Evolutionary conservation across 176 grass and related monocot species (phyloP), one percentile per base, ranked within the genome.

Genomic region (Musa troglodytarum): DNA sequence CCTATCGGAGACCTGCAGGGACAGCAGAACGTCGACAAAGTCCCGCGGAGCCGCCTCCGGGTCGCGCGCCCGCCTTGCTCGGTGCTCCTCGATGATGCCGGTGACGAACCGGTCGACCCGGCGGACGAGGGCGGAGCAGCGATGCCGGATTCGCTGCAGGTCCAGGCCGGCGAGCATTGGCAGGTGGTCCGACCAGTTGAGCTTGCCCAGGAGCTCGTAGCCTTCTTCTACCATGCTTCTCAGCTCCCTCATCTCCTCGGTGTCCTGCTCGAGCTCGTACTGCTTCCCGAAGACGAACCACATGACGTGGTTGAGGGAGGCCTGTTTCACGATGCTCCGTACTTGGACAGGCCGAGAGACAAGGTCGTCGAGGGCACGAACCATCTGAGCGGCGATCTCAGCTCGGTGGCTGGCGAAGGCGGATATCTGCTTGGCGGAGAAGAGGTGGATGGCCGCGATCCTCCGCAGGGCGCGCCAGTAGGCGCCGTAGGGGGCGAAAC

Each of bases 121-220:
- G 0, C 84, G 88, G 52, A 92, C 84, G 53, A 96, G 88, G n/a
- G 64, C 55, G 20, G 81, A 19, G 77, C 84, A 92, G 74, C 86
- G 80, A 50, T 86, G 65, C 8, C 86, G 79, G 15, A 72, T 80
- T 53, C 6, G 80, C 57, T 92, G 88, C 21, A 87, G 76, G 79
- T 96, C 88, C 21, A 96, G 82, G 61, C 77, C 53, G 0, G 85
- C 74, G 50, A 96, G 86, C 77, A 72, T 75, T 0, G 83, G 68
- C 67, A 96, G 82, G 78, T 96, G 92, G 74, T 96, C 92, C 53
- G 88, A 96, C 86, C 92, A 96, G 71, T 96, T 96, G 69, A 87
- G 86, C 25, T 78, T 73, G 0, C 88, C 92, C 1, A 96, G 79
- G 34, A 96, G 80, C 59, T 89, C 84, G 55, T 96, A 91, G 0